A percentile compares a stretch with the other conserved stretches of the same genome.
Conservation (phyloP, 805 yeast species). For the Kuraishia hungarica region DNA sequence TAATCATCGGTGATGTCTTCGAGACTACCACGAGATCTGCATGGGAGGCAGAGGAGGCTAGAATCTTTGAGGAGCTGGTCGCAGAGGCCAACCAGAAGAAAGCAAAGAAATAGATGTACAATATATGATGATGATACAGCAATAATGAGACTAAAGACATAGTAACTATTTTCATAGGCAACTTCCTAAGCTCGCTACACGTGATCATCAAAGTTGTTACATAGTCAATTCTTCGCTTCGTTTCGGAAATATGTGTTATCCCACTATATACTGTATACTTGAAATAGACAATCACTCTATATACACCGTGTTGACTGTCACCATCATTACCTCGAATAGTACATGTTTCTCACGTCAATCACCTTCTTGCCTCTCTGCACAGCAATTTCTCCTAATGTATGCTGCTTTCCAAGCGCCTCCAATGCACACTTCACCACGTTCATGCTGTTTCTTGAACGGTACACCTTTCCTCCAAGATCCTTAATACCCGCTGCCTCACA, state of each 20-base stretch:
- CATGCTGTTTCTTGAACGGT: constrained; percentile 90
- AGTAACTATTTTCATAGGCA: too few species aligned
- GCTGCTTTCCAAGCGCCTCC: constrained; percentile 75
- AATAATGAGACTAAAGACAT: too few species aligned
- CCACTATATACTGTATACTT: not conserved
- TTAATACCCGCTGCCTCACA: constrained; percentile 92
- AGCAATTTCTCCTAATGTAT: constrained; percentile 80
- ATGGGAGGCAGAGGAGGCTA: constrained; percentile 89
- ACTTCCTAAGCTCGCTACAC: too few species aligned
- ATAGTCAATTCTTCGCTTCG: not conserved
- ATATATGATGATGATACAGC: too few species aligned
- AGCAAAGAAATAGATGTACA: constrained; percentile 32
- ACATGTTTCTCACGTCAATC: constrained; percentile 85
- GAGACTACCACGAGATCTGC: constrained; percentile 59
- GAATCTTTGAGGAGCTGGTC: constrained; percentile 85
- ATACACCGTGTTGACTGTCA: constrained; percentile 8
- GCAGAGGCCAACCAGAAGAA: constrained; percentile 70
- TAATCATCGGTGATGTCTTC: constrained; percentile 65
- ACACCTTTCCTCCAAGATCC: constrained; percentile 86
- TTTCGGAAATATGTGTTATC: not conserved
- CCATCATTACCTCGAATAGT: constrained; percentile 40
- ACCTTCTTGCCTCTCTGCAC: constrained; percentile 89
- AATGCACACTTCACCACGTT: constrained; percentile 86
- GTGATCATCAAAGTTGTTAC: too few species aligned
- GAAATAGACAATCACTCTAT: not conserved